Base-by-base conservation (phyloP, 2,329 filamentous ascomycete species). In the Helicocarpus griseus region DNA sequence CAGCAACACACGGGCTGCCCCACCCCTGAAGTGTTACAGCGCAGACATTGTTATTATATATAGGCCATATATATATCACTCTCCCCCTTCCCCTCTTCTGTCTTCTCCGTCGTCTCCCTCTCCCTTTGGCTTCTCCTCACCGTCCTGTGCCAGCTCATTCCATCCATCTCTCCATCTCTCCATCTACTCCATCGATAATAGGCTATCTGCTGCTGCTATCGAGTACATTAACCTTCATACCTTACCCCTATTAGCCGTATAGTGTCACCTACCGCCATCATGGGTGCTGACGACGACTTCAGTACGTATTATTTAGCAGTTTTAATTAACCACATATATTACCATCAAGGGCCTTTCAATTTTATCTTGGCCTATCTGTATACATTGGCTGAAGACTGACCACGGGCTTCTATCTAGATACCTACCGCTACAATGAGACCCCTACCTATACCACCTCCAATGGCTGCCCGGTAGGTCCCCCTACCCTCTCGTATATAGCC, bases 371-470 rank as follows among this genome's bases (percentile, higher is more conserved):
- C 11, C 13, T 14, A 3, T 17, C 11, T 29, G 38, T 17, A 14
- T 40, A 35, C 14, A 22, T 22, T 45, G 35, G 26, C 39, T 39
- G 7, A 22, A 31, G 41, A 50, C 54, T 53, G 33, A 47, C 51
- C 29, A 26, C n/a, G 28, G 14, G 4, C 3, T 31, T 9, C 29
- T 54, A 22, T 52, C 13, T 38, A 70, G 68, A 64, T 51, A 68
- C 66, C 52, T 70, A 70, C 64, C 74, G 74, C 56, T 82, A 82
- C 65, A 71, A 77, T 58, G 77, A 82, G 65, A 75, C 73, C 60
- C 78, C 78, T 45, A 70, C 77, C 56, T 81, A 81, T 64, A 81
- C 79, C 9, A 75, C 77, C 29, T 81, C 78, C 62, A 81, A 79
- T 71, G 79, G 79, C 60, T 76, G 73, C 39, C 79, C 79, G 50